Percentiles rank a stretch among this genome's conserved stretches.
Evolutionary conservation across 768 basidiomycete species (phyloP).

Genomic region (Trametes maxima): DNA sequence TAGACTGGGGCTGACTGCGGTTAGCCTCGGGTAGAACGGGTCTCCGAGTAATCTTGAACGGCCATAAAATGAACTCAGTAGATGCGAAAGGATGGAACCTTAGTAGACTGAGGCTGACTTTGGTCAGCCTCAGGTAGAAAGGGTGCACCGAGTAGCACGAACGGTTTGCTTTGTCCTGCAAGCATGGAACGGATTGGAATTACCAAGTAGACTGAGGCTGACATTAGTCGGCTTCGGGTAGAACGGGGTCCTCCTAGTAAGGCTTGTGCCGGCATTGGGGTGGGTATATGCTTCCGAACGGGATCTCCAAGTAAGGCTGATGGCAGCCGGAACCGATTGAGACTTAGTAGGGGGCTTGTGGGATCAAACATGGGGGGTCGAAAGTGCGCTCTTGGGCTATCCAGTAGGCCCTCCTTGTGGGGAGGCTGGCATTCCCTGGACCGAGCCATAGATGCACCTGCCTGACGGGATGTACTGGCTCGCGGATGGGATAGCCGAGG

Average conservation of each 20-base stretch:
- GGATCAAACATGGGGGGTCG: slow-evolving; percentile 10
- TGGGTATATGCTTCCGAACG: not conserved
- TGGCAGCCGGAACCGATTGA: not conserved
- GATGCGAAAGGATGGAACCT: not conserved
- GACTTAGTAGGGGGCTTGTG: not conserved
- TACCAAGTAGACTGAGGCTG: slow-evolving; percentile 1
- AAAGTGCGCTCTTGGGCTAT: slow-evolving; percentile 12
- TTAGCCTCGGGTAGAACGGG: not conserved
- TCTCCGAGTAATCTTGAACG: slow-evolving; percentile 3
- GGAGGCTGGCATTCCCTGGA: slow-evolving; percentile 20
- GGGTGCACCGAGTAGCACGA: not conserved
- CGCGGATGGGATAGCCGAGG: slow-evolving; percentile 18
- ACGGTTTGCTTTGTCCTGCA: not conserved
- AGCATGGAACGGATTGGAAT: not conserved
- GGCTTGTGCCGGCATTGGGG: not conserved
- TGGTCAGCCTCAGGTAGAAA: not conserved
- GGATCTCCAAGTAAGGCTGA: not conserved
- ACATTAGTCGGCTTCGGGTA: not conserved
- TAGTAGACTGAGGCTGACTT: not conserved
- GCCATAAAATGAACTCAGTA: not conserved
- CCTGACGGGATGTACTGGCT: slow-evolving; percentile 28
- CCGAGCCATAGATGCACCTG: slow-evolving; percentile 28
- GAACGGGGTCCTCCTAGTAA: slow-evolving; percentile 1
- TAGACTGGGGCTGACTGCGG: not conserved
- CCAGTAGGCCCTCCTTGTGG: slow-evolving; percentile 15